These are phyloP conservation scores for Sanghuangporus baumii DNA, from an alignment of 1,284 basidiomycete genomes.

Conservation along the genomic window DNA sequence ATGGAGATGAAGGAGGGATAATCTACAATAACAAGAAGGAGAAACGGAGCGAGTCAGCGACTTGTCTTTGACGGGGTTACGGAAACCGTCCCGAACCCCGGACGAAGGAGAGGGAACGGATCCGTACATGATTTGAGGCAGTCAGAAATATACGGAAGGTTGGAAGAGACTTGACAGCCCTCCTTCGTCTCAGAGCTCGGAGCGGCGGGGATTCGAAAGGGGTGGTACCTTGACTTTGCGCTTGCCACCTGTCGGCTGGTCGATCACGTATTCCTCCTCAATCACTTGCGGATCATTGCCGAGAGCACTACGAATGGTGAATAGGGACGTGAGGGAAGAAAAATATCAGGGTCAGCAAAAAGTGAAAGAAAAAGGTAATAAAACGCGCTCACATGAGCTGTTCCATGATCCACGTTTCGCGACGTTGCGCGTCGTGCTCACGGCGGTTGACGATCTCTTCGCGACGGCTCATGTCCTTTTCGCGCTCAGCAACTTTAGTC, in stretches of 20 bases:
- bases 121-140: slow-evolving; percentile 45
- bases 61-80: slow-evolving; percentile 24
- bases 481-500: slow-evolving; percentile 74
- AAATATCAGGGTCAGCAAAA: slow-evolving; percentile 1
- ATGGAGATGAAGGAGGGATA: slow-evolving; percentile 24
- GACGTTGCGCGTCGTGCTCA: slow-evolving; percentile 76
- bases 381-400: slow-evolving; percentile 62
- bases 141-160: slow-evolving; percentile 26
- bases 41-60: slow-evolving; percentile 33
- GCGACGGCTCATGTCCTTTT: slow-evolving; percentile 75
- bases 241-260: slow-evolving; percentile 50
- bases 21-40: slow-evolving; percentile 7
- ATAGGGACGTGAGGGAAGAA: not conserved
- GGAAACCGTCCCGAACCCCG: slow-evolving; percentile 71
- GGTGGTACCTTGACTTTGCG: slow-evolving; percentile 85
- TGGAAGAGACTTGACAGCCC: slow-evolving; percentile 27
- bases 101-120: slow-evolving; percentile 78
- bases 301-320: slow-evolving; percentile 42
- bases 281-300: slow-evolving; percentile 59
- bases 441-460: slow-evolving; percentile 77
- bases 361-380: not conserved
- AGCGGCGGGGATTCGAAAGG: slow-evolving; percentile 60
- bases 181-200: slow-evolving; percentile 90
- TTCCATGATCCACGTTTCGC: slow-evolving; percentile 84
- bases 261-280: slow-evolving; percentile 77